Evolutionary conservation across 2,329 filamentous ascomycete genomes (phyloP).

Genomic region (Cladophialophora immunda): DNA sequence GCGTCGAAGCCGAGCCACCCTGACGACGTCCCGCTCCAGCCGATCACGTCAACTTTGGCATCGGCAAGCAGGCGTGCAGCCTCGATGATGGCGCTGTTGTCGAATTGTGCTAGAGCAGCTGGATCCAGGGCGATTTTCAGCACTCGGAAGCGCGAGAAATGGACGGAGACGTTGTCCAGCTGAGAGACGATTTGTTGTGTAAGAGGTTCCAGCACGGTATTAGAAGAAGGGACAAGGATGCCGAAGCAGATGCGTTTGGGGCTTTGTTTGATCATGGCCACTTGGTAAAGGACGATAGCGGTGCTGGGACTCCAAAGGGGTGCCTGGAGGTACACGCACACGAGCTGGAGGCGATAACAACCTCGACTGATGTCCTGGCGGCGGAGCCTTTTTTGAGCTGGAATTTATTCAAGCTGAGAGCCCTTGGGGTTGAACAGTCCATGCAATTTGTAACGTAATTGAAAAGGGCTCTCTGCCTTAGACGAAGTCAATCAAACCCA

Average conservation of each 20-base stretch:
- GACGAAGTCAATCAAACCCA: neutral
- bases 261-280: slow-evolving; percentile 15
- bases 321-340: neutral
- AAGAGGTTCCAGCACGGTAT: slow-evolving; percentile 55
- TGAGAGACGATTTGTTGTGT: slow-evolving; percentile 49
- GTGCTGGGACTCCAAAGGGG: neutral
- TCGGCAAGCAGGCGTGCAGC: slow-evolving; percentile 49
- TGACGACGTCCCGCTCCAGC: slow-evolving; percentile 50
- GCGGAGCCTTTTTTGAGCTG: neutral
- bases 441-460: slow-evolving; percentile 4
- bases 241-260: slow-evolving; percentile 43
- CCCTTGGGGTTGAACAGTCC: neutral
- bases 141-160: slow-evolving; percentile 55
- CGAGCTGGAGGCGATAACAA: neutral
- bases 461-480: neutral
- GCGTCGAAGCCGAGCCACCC: slow-evolving; percentile 53
- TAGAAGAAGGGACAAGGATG: slow-evolving; percentile 56
- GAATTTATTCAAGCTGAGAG: neutral
- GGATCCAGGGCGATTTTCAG: slow-evolving; percentile 49
- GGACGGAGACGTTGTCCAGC: slow-evolving; percentile 48
- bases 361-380: neutral
- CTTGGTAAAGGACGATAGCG: neutral
- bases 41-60: slow-evolving; percentile 51
- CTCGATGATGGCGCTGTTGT: slow-evolving; percentile 43
- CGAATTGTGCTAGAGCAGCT: slow-evolving; percentile 47